Conservation (phyloP, 75 land plant species). For the Azolla pinnata region DNA sequence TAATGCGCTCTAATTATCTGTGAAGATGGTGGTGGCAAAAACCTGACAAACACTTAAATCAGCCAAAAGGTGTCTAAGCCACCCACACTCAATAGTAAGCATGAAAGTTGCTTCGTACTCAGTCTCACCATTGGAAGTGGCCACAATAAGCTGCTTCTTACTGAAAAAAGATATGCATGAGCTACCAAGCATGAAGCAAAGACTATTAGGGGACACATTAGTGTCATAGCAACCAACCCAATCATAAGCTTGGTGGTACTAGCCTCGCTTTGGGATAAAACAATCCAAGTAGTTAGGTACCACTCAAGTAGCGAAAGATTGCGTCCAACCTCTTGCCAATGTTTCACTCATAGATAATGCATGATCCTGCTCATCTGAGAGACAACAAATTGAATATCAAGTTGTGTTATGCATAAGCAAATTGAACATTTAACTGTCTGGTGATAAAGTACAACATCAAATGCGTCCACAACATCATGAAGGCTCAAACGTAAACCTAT, state of each 20-base stretch:
- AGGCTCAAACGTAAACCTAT: background rate
- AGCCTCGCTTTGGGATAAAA: conserved; percentile 1
- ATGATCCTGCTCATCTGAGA: background rate
- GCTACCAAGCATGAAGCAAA: conserved; percentile 8
- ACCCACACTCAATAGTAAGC: background rate
- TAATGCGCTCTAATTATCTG: background rate
- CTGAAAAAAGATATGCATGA: background rate
- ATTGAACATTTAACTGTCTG: background rate
- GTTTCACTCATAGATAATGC: background rate
- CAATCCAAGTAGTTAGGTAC: background rate
- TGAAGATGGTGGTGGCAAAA: conserved; percentile 3
- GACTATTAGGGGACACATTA: background rate
- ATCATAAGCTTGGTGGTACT: background rate
- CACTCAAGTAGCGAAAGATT: conserved; percentile 6
- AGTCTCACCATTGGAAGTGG: background rate
- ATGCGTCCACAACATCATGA: no score
- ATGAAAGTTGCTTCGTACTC: background rate
- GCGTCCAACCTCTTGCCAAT: background rate
- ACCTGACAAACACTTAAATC: background rate
- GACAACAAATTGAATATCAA: background rate
- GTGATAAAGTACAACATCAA: background rate
- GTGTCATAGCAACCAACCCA: background rate
- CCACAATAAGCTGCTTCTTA: background rate
- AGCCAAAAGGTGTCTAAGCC: conserved; percentile 5
- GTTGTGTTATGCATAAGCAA: background rate